A percentile compares a stretch with the other conserved stretches of the same genome.
phyloP scores from a whole-genome alignment of 2,329 filamentous ascomycete species.

The Byssoonygena ceratinophila region DNA sequence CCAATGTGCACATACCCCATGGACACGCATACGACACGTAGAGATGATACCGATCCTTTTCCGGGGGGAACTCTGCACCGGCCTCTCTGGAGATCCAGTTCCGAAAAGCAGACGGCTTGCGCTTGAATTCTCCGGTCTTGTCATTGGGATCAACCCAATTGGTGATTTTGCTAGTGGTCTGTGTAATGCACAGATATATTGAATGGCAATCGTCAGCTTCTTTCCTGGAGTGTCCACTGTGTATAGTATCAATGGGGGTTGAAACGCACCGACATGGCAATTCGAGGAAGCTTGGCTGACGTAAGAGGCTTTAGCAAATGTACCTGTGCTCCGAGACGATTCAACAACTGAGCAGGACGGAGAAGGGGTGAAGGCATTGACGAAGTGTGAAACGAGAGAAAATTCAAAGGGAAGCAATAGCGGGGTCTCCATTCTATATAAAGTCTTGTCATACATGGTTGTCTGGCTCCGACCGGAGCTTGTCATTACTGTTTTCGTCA shows the following conservation, averaged over 20 bases:
- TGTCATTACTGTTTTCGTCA: neutral
- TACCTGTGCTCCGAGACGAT: neutral
- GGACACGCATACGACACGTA: slow-evolving; percentile 92
- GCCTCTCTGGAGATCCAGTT: slow-evolving; percentile 63
- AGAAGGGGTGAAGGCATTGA: slow-evolving; percentile 9
- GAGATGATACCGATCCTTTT: slow-evolving; percentile 85
- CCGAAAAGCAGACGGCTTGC: slow-evolving; percentile 72
- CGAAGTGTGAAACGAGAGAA: neutral
- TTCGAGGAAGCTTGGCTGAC: slow-evolving; percentile 13
- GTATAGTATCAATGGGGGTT: neutral
- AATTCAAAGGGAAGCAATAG: neutral
- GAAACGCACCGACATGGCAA: slow-evolving; percentile 12
- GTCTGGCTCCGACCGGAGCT: neutral
- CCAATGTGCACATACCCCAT: slow-evolving; percentile 53
- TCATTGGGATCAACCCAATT: slow-evolving; percentile 72
- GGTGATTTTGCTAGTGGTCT: slow-evolving; percentile 48
- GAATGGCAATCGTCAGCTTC: neutral
- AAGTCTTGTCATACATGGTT: neutral
- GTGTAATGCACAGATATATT: slow-evolving; percentile 15
- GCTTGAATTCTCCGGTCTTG: slow-evolving; percentile 84
- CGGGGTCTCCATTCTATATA: neutral
- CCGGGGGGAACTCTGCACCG: slow-evolving; percentile 66
- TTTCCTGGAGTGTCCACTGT: too few relatives aligned
- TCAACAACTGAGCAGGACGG: neutral
- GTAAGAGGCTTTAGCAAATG: slow-evolving; percentile 3